Conservation (phyloP, 306 rosid genomes). For the Acacia confusa region DNA sequence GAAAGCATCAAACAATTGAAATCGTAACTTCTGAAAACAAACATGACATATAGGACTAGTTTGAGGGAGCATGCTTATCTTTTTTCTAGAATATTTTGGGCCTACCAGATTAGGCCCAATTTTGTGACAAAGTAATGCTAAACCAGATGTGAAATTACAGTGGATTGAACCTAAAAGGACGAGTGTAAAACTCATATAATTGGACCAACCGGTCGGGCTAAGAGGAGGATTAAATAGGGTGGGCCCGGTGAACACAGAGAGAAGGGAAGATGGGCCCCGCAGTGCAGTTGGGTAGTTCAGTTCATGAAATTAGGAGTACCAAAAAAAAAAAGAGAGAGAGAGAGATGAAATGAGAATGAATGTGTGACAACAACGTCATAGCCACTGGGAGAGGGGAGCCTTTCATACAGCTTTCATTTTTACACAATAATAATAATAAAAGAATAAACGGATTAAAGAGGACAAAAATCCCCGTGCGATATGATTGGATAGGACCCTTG, state of each 20-base stretch:
- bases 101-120: neutral
- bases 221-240: neutral
- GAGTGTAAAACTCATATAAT: neutral
- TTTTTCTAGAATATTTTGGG: neutral
- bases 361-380: conserved; percentile 34
- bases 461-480: neutral
- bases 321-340: too few relatives aligned
- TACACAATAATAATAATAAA: too few relatives aligned
- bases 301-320: neutral
- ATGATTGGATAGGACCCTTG: neutral
- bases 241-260: neutral
- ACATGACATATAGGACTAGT: neutral
- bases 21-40: neutral
- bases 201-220: neutral
- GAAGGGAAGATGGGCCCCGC: neutral
- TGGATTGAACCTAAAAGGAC: neutral
- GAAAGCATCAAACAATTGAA: neutral
- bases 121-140: neutral
- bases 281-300: neutral
- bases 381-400: neutral
- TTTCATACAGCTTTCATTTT: neutral
- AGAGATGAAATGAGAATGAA: conserved; percentile 50
- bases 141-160: neutral
- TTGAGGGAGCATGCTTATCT: neutral
- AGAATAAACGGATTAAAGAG: neutral